Percentiles rank a stretch among this genome's conserved stretches.
Conservation (phyloP, 441 rosid genomes). For the Erodium chrysanthum region DNA sequence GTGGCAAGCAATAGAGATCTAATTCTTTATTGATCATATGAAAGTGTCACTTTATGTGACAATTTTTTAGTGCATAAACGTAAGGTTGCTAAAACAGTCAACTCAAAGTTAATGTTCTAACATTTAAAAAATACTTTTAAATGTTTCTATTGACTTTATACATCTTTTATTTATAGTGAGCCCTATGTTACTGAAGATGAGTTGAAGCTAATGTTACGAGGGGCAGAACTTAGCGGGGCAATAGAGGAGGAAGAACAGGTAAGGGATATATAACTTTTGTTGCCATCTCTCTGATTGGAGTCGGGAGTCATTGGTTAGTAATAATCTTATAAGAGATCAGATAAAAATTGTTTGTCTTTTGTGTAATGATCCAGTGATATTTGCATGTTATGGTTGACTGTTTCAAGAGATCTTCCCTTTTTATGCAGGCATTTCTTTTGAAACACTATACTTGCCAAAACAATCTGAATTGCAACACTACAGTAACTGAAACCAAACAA, state of each 20-base stretch:
- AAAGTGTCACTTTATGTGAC: background rate
- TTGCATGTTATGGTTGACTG: background rate
- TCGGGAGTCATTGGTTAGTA: background rate
- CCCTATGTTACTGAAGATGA: constrained; percentile 98
- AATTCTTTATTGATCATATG: background rate
- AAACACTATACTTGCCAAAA: background rate
- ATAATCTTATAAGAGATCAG: background rate
- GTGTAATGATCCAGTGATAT: background rate
- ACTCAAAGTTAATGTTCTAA: background rate
- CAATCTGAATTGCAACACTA: background rate
- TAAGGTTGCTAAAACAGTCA: background rate
- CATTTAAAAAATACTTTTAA: background rate
- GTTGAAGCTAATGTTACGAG: constrained; percentile 87
- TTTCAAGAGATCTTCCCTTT: background rate
- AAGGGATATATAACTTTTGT: constrained; percentile 14
- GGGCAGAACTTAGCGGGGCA: constrained; percentile 95
- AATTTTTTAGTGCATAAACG: background rate
- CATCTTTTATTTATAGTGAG: constrained; percentile 36
- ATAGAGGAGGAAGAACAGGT: constrained; percentile 99
- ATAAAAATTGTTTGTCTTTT: background rate
- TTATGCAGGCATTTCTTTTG: background rate
- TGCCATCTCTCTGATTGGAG: constrained; percentile 6
- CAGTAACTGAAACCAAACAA: background rate
- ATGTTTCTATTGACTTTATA: constrained; percentile 5
- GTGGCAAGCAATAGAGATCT: background rate